phyloP scores from a whole-genome alignment of 176 grass and related monocot genomes.

The Rhynchospora tenuis region DNA sequence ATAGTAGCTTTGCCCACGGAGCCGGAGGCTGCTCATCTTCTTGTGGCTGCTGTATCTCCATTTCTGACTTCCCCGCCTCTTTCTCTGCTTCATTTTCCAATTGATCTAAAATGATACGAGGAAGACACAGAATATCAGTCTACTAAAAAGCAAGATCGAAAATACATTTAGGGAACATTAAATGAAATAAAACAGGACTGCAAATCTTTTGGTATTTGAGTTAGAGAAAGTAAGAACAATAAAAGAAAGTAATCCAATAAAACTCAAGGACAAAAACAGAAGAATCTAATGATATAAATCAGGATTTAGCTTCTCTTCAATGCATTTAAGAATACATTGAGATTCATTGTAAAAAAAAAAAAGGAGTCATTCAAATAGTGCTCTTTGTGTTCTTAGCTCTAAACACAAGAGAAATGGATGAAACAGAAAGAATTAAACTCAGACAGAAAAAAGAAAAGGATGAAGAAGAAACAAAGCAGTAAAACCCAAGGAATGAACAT shows the following conservation, averaged over 20 bases:
- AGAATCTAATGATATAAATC: neutral
- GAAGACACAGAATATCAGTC: conserved; percentile 7
- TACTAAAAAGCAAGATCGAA: neutral
- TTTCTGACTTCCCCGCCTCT: neutral
- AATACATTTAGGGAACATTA: neutral
- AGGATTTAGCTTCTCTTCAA: neutral
- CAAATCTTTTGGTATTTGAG: neutral
- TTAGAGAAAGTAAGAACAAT: neutral
- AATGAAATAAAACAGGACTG: neutral
- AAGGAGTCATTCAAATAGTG: neutral
- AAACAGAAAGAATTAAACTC: neutral
- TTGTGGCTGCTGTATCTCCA: conserved; percentile 29
- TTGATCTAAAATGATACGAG: conserved; percentile 31
- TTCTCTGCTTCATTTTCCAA: conserved; percentile 58
- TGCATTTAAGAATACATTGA: neutral
- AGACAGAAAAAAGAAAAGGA: neutral
- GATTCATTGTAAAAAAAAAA: neutral
- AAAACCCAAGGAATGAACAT: neutral
- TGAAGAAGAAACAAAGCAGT: neutral
- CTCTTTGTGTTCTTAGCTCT: neutral
- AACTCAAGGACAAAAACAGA: neutral
- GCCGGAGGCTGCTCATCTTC: conserved; percentile 30
- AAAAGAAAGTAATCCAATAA: neutral
- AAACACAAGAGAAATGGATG: neutral
- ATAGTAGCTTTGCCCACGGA: conserved; percentile 89